A percentile compares a stretch with the other conserved stretches of the same genome.
phyloP scores from a whole-genome alignment of 495 filamentous ascomycete genomes.

The Trichocladium uniseriatum region DNA sequence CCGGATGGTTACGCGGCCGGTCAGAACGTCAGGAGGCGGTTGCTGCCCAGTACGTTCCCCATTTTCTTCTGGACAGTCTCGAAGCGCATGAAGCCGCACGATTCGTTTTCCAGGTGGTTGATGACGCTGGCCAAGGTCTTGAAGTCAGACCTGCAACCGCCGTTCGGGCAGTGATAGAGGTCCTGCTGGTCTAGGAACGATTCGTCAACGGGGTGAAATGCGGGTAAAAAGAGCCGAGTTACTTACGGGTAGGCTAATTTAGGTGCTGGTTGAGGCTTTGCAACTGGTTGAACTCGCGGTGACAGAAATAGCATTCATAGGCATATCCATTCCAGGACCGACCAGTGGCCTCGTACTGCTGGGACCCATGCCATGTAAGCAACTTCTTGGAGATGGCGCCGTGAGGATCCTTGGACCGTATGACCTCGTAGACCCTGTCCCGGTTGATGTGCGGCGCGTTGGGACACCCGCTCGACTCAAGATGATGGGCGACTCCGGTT shows the following conservation, averaged over 20 bases:
- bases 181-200: slow-evolving; percentile 31
- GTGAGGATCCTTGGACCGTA: slow-evolving; percentile 24
- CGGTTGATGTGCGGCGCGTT: not conserved
- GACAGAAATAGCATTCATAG: slow-evolving; percentile 30
- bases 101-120: slow-evolving; percentile 47
- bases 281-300: slow-evolving; percentile 8
- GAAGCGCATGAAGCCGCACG: slow-evolving; percentile 41
- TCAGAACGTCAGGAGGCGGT: slow-evolving; percentile 1
- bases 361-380: slow-evolving; percentile 17
- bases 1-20: not conserved
- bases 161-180: slow-evolving; percentile 46
- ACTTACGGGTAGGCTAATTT: slow-evolving; percentile 29
- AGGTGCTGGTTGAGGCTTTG: slow-evolving; percentile 25
- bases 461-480: slow-evolving; percentile 16
- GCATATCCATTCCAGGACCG: slow-evolving; percentile 18
- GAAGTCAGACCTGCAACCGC: slow-evolving; percentile 37
- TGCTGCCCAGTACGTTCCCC: not conserved
- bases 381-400: slow-evolving; percentile 29
- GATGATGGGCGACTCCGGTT: slow-evolving; percentile 28
- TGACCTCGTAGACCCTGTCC: slow-evolving; percentile 23
- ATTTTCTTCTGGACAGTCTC: slow-evolving; percentile 16
- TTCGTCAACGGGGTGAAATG: too few species aligned
- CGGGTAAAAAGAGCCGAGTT: not conserved
- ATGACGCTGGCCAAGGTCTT: slow-evolving; percentile 38
- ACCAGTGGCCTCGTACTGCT: slow-evolving; percentile 15